Conservation (phyloP, 2,329 filamentous ascomycete genomes). For the Boeremia lycopersici region DNA sequence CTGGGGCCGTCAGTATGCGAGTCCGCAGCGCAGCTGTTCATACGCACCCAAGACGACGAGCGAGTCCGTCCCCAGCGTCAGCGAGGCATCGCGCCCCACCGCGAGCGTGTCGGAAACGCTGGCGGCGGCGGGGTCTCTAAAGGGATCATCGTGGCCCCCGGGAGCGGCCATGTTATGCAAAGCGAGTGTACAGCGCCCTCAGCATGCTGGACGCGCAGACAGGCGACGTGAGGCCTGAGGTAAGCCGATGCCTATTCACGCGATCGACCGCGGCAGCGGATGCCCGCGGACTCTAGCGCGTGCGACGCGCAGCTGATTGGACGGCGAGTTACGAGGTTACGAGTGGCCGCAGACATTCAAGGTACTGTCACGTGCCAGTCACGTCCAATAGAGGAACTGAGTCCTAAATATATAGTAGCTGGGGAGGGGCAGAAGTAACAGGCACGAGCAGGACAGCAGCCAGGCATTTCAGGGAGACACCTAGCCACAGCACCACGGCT, state of each 20-base stretch:
- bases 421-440: background rate
- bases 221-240: background rate
- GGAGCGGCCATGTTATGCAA: conserved; percentile 32
- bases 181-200: conserved; percentile 5
- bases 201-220: conserved; percentile 13
- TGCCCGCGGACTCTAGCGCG: conserved; percentile 4
- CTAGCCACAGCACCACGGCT: too few species aligned
- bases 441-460: too few species aligned
- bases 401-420: too few species aligned
- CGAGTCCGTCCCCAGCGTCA: conserved; percentile 66
- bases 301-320: background rate
- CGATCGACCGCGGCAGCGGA: conserved; percentile 4
- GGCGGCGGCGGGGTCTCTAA: conserved; percentile 31
- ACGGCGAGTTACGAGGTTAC: background rate
- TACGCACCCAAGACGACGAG: conserved; percentile 63
- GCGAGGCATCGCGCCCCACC: conserved; percentile 63
- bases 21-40: background rate
- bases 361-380: background rate
- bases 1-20: conserved; percentile 41
- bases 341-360: background rate
- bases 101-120: conserved; percentile 51
- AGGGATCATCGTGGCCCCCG: conserved; percentile 33
- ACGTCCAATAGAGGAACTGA: background rate
- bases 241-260: conserved; percentile 1
- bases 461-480: too few species aligned